Base-by-base conservation (phyloP, 1,139 yeast genomes). In the Kurtzmaniella quercitrusa region DNA sequence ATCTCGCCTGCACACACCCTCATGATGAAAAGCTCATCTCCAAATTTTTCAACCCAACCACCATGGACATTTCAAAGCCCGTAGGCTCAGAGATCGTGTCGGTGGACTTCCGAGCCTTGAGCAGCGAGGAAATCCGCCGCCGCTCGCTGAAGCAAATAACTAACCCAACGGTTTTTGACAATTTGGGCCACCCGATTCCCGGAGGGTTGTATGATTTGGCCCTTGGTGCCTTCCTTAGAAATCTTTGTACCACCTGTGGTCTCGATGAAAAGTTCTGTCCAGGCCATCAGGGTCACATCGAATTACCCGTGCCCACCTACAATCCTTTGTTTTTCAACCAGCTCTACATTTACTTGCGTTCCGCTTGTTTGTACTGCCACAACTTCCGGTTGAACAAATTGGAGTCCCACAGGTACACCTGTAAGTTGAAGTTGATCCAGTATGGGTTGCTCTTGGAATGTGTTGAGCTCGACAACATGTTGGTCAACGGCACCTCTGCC, bases 231-330 rank as follows among this genome's bases (percentile, higher is more conserved):
- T 93, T 90, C 59, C 73, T 89, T 51, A 77, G 85, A 61, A 88
- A 91, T 61, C 73, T 87, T 44, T 91, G 99, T 78, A 77, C 94
- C 24, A 93, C 98, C 2, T 94, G 99, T 78, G 97, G 98, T 23
- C 73, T 93, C 50, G 96, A 90, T 62, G 98, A 93, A 55, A 82
- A 87, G 59, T 85, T 81, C 58, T 94, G 99, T 69, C 97, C 98
- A 2, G 99, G 99, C 34, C 99, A 94, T 65, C 90, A 89, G 68
- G 99, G 99, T 47, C 98, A 94, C 65, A 90, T 94, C 48, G 97
- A 93, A 62, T 77, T 94, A 53, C 98, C 98, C 9, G 85, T 89
- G 36, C 96, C 98, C 5, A 95, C 89, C 40, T 94, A 90, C 71
- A 93, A 90, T 61, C 98, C 98, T 15, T 70, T 94, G 57, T 93